Evolutionary conservation across 108 stramenopile genomes (phyloP), one percentile per base, ranked within the genome.

Genomic region (Nitzschia inconspicua): DNA sequence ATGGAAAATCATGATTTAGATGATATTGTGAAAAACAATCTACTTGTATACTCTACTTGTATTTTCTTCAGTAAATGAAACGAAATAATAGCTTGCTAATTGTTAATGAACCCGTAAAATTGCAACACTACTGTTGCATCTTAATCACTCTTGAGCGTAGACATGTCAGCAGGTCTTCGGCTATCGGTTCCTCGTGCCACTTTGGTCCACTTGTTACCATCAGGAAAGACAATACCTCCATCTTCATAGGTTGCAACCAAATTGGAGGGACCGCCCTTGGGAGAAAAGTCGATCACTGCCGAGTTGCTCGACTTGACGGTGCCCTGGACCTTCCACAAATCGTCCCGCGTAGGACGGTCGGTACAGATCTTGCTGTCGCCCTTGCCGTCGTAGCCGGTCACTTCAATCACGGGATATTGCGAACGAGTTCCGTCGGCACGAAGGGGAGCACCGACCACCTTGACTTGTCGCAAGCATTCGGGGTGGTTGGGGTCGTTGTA

Each of bases 171-270:
- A 10, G 74, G 74, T 40, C 39, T 37, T 20, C 74, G 61, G 24
- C 51, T 42, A 19, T 32, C 36, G 25, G 74, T 68, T 44, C 60
- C 68, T 27, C 41, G 32, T 14, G 37, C 24, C 13, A 72, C 55
- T 66, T 77, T 77, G n/a, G 60, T 57, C 76, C 76, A 77, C 56
- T 77, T 77, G 65, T 77, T 77, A 4, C 76, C 76, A 50, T 77
- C 76, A 14, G 76, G 71, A 40, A 77, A 77, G 7, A 77, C 66
- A 62, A 77, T 77, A 23, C 70, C 70, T 30, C 57, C 60, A 22
- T 54, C 73, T 53, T 59, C 66, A 35, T 27, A 63, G 35, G 49
- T 72, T 11, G 43, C 68, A 27, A 40, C 27, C 29, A 77, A 23
- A 16, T 71, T 65, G 18, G 29, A n/a, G 20, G 76, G 76, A 14